phyloP scores from a whole-genome alignment of 495 filamentous ascomycete species.

The Articulospora tetracladia region DNA sequence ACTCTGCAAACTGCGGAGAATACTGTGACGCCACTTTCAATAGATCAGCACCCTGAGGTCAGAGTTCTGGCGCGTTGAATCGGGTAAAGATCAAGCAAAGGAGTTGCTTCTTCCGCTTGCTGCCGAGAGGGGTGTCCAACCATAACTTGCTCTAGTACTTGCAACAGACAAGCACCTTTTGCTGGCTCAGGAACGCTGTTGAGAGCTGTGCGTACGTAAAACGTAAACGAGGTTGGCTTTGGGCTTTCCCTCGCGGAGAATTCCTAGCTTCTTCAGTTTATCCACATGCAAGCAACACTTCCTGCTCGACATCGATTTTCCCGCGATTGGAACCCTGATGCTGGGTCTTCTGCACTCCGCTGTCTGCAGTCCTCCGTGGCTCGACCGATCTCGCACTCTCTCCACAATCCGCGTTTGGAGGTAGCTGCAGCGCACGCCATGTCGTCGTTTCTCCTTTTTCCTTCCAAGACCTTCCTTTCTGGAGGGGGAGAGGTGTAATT shows the following conservation, averaged over 20 bases:
- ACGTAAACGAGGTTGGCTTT: not conserved
- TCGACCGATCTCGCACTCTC: not conserved
- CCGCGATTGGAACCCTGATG: not conserved
- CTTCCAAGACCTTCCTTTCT: not conserved
- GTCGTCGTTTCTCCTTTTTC: not conserved
- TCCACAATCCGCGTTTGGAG: not conserved
- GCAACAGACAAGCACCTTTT: not conserved
- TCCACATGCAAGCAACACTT: not conserved
- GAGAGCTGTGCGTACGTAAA: not conserved
- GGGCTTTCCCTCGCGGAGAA: not conserved
- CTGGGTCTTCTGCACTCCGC: not conserved
- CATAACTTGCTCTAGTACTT: not conserved
- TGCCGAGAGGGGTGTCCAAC: not conserved
- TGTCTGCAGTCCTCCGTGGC: not conserved
- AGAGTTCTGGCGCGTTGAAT: not conserved
- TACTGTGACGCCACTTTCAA: not conserved
- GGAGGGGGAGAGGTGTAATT: not conserved
- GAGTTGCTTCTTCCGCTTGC: not conserved
- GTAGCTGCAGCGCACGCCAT: not conserved
- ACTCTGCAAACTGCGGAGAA: not conserved
- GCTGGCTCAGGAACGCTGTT: not conserved
- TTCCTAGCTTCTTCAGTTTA: not conserved
- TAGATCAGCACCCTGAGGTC: not conserved
- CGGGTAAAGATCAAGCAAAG: not conserved
- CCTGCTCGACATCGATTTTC: conserved; percentile 1